Conservation (phyloP, 495 filamentous ascomycete species). For the Neurospora sp. region DNA sequence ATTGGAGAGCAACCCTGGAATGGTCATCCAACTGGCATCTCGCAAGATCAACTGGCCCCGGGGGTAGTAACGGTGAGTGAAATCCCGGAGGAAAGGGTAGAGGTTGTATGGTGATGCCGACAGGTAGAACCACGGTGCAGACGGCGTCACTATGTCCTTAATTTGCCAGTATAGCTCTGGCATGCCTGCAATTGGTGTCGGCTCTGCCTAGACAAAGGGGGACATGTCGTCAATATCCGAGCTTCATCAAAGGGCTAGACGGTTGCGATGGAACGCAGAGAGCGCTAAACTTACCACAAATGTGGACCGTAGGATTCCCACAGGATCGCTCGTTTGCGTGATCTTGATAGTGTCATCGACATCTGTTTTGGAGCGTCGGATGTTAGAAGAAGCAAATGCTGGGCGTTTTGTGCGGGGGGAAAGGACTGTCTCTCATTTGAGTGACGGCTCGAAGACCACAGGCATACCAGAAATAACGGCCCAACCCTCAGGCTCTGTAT, state of each 20-base stretch:
- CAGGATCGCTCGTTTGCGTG: conserved; percentile 66
- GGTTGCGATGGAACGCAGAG: not conserved
- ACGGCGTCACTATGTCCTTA: conserved; percentile 38
- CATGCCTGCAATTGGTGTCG: conserved; percentile 67
- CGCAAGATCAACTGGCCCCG: conserved; percentile 75
- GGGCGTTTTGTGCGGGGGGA: not conserved
- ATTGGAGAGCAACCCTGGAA: conserved; percentile 66
- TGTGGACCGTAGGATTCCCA: conserved; percentile 72
- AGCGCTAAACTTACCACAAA: conserved; percentile 48
- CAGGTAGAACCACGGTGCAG: conserved; percentile 82
- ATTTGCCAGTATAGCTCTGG: conserved; percentile 68
- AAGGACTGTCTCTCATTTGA: not conserved
- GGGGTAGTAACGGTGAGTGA: conserved; percentile 60
- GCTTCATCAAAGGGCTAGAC: not conserved
- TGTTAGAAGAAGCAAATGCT: too few relatives aligned
- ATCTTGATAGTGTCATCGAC: conserved; percentile 96
- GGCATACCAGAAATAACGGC: conserved; percentile 61
- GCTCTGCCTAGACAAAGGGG: conserved; percentile 26
- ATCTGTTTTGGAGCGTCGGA: conserved; percentile 35
- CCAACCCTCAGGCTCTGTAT: conserved; percentile 75
- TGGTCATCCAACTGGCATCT: conserved; percentile 79
- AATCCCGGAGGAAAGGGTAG: conserved; percentile 72
- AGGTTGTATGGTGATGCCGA: conserved; percentile 93
- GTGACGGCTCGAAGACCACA: not conserved
- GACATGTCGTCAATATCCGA: not conserved